Base-by-base conservation (phyloP, 179 eudicot species). In the Pouteria campechiana region DNA sequence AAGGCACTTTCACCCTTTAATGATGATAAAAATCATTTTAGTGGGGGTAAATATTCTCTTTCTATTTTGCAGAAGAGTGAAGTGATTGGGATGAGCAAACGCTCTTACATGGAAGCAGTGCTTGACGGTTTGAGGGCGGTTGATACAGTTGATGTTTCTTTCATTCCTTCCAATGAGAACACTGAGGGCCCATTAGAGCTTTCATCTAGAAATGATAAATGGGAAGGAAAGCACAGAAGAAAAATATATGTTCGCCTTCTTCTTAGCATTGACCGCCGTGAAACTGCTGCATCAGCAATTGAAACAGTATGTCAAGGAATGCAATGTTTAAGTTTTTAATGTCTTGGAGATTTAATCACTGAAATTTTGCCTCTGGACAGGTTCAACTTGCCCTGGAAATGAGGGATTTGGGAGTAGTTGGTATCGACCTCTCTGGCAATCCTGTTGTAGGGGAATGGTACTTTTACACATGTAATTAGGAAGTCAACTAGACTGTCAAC, bases 361-460 rank as follows among this genome's bases (percentile, higher is more conserved):
- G n/a, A 17, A 27, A n/a, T 15, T 32, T 20, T 50, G 48, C 16
- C 24, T 58, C 34, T 42, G 46, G 32, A 44, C 53, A 90, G 98
- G 87, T 82, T 42, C 52, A 82, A 54, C 80, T 90, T 39, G 98
- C 98, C 5, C 41, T 76, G 63, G 90, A 79, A 33, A 41, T 90
- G 88, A 82, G 63, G 57, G 59, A 74, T 56, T 30, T 33, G 10
- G 98, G 98, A 19, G 88, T 90, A 22, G 84, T 79, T 37, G 98
- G 98, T 12, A 79, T 90, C 24, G 98, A 90, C 60, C 85, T 90
- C 44, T 86, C 94, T 19, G 98, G 96, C 30, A 82, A 90, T 55
- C 98, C 98, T 6, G 39, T 32, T 32, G 73, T 90, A 24, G 98
- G 98, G 59, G 83, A 90, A 61, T 90, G 96, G 98, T 90, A 86